Conservation (phyloP, 495 filamentous ascomycete genomes). For the Penicillium robsamsonii region DNA sequence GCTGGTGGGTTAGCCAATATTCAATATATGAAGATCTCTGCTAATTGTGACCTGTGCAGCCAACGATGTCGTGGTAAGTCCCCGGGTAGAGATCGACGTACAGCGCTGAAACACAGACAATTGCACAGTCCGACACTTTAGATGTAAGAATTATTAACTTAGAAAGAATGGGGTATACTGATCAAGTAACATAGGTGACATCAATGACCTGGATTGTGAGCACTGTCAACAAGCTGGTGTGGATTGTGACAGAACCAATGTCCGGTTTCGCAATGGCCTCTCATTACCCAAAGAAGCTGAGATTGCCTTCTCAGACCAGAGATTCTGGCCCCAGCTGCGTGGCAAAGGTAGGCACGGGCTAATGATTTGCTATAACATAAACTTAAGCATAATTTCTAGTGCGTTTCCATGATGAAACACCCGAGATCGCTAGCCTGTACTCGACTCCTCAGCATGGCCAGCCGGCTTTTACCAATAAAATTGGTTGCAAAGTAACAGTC, state of each 20-base stretch:
- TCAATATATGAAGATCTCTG: not conserved
- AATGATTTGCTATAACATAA: not conserved
- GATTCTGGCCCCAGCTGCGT: constrained; percentile 20
- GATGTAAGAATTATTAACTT: constrained; percentile 15
- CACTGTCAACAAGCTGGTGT: constrained; percentile 22
- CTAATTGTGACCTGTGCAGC: constrained; percentile 13
- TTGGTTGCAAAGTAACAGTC: not conserved
- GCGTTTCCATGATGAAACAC: constrained; percentile 28
- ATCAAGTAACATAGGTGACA: constrained; percentile 19
- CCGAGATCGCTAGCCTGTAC: constrained; percentile 20
- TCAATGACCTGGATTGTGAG: constrained; percentile 14
- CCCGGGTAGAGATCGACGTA: not conserved
- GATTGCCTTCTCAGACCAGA: constrained; percentile 17
- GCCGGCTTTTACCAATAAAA: not conserved
- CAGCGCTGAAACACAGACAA: not conserved
- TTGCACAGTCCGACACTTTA: constrained; percentile 27
- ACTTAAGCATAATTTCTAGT: constrained; percentile 11
- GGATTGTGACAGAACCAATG: constrained; percentile 25
- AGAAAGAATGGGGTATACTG: too few relatives aligned
- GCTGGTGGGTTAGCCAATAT: constrained; percentile 13
- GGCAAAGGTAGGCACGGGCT: constrained; percentile 16
- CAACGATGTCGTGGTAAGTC: constrained; percentile 25
- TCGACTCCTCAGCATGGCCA: not conserved
- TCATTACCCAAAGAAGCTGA: constrained; percentile 14
- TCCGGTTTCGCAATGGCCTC: constrained; percentile 27